Conservation (phyloP, 2,329 filamentous ascomycete species). For the Sordariomycetes sp. region DNA sequence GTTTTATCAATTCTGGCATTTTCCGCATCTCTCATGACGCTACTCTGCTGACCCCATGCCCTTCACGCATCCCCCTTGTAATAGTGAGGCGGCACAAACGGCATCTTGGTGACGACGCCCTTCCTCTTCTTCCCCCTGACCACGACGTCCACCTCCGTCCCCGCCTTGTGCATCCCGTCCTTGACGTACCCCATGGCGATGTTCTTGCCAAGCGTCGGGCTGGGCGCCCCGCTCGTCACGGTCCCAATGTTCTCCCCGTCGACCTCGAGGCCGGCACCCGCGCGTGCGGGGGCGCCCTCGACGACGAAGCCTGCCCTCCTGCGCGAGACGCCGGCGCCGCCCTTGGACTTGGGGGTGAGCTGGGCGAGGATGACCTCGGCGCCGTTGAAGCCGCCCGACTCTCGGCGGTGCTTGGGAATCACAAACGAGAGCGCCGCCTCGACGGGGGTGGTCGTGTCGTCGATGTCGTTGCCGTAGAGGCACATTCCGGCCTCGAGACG, state of each 20-base stretch:
- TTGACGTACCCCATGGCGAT: slow-evolving; percentile 92
- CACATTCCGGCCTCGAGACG: slow-evolving; percentile 97
- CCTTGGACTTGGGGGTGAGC: slow-evolving; percentile 59
- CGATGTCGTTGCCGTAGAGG: slow-evolving; percentile 96
- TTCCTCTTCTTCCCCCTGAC: slow-evolving; percentile 66
- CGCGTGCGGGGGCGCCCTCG: slow-evolving; percentile 76
- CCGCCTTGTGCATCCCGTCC: slow-evolving; percentile 69
- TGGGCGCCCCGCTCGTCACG: slow-evolving; percentile 83
- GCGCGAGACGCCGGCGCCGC: slow-evolving; percentile 54
- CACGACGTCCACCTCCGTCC: slow-evolving; percentile 69
- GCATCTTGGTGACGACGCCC: slow-evolving; percentile 76
- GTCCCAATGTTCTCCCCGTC: slow-evolving; percentile 57
- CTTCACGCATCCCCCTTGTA: slow-evolving; percentile 28
- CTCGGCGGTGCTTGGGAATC: slow-evolving; percentile 63
- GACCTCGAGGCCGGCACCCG: slow-evolving; percentile 65
- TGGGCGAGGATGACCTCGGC: slow-evolving; percentile 65
- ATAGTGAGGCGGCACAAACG: slow-evolving; percentile 73
- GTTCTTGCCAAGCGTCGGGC: slow-evolving; percentile 75
- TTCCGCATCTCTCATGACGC: not conserved
- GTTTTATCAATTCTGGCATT: not conserved
- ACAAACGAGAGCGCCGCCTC: slow-evolving; percentile 59
- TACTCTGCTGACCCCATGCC: not conserved
- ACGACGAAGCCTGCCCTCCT: slow-evolving; percentile 73
- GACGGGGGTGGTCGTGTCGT: slow-evolving; percentile 55
- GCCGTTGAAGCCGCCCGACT: slow-evolving; percentile 68